Conservation (phyloP, 495 filamentous ascomycete species). For the Xylaria castorea region DNA sequence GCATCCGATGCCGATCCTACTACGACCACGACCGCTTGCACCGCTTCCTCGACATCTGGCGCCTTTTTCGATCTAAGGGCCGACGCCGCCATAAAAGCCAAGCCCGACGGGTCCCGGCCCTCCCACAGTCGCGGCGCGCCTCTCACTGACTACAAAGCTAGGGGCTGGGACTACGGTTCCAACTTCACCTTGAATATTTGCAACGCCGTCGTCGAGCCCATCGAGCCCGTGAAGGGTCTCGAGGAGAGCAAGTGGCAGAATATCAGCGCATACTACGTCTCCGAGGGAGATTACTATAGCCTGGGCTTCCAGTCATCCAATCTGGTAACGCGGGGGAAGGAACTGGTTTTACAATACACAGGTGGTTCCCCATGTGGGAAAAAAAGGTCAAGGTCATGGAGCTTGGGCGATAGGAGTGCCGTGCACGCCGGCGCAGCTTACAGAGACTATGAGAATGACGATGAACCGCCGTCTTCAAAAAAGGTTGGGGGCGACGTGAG, state of each 20-base stretch:
- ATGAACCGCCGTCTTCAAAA: conserved; percentile 42
- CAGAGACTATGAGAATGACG: conserved; percentile 46
- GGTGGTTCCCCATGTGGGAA: conserved; percentile 81
- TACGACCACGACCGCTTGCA: conserved; percentile 68
- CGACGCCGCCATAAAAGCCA: conserved; percentile 66
- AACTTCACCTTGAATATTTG: conserved; percentile 99
- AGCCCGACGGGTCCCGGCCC: conserved; percentile 50
- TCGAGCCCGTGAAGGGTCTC: conserved; percentile 75
- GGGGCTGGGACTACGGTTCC: conserved; percentile 81
- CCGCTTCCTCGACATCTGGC: conserved; percentile 77
- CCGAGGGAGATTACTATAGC: conserved; percentile 75
- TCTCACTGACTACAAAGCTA: conserved; percentile 78
- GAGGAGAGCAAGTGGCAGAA: conserved; percentile 72
- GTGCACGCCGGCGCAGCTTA: conserved; percentile 47
- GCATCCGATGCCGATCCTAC: conserved; percentile 42
- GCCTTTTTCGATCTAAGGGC: conserved; percentile 90
- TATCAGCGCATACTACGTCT: conserved; percentile 88
- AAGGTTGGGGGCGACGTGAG: conserved; percentile 23
- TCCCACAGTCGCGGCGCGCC: conserved; percentile 56
- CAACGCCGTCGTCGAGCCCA: conserved; percentile 77
- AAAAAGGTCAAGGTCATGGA: conserved; percentile 33
- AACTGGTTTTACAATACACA: conserved; percentile 90
- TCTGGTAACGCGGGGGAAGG: conserved; percentile 82
- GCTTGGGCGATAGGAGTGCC: conserved; percentile 31
- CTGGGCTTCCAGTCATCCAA: conserved; percentile 80